Evolutionary conservation across 2,329 filamentous ascomycete species (phyloP).

Genomic region (Lasiodiplodia theobromae): DNA sequence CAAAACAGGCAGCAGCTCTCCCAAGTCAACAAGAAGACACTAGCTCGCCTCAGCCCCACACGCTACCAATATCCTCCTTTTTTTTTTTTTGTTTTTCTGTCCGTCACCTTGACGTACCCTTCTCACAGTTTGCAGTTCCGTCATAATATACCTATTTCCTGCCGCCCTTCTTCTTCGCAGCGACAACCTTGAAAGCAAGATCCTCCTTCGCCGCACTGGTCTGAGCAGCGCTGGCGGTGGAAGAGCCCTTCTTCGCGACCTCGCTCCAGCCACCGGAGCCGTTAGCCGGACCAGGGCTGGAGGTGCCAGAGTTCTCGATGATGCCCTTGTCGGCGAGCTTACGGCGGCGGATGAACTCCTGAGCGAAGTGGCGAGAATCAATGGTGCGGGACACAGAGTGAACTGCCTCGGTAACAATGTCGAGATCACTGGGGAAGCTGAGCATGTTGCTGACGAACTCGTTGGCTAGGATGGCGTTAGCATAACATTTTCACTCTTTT

Average conservation of each 20-base stretch:
- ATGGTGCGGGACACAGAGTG: slow-evolving; percentile 88
- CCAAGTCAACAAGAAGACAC: neutral
- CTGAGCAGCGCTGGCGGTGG: slow-evolving; percentile 38
- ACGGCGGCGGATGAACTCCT: slow-evolving; percentile 92
- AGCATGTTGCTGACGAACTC: slow-evolving; percentile 80
- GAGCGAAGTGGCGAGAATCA: slow-evolving; percentile 90
- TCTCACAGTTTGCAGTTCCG: neutral
- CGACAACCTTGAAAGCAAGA: slow-evolving; percentile 86
- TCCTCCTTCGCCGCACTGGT: slow-evolving; percentile 49
- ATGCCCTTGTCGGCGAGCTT: slow-evolving; percentile 93
- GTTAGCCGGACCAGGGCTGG: slow-evolving; percentile 57
- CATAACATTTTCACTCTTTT: slow-evolving; percentile 26
- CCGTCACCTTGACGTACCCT: neutral
- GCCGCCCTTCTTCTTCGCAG: slow-evolving; percentile 83
- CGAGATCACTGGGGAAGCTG: slow-evolving; percentile 75
- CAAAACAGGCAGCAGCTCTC: neutral
- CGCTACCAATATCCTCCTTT: neutral
- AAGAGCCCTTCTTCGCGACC: slow-evolving; percentile 88
- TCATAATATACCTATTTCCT: slow-evolving; percentile 42
- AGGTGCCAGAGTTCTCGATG: slow-evolving; percentile 71
- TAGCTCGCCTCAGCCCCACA: neutral
- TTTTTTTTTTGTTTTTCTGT: neutral
- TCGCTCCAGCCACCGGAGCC: slow-evolving; percentile 84
- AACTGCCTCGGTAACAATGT: slow-evolving; percentile 87
- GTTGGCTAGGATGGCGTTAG: slow-evolving; percentile 67